phyloP scores from a whole-genome alignment of 192 early-diverging fungal species.

The Linnemannia hyalina region DNA sequence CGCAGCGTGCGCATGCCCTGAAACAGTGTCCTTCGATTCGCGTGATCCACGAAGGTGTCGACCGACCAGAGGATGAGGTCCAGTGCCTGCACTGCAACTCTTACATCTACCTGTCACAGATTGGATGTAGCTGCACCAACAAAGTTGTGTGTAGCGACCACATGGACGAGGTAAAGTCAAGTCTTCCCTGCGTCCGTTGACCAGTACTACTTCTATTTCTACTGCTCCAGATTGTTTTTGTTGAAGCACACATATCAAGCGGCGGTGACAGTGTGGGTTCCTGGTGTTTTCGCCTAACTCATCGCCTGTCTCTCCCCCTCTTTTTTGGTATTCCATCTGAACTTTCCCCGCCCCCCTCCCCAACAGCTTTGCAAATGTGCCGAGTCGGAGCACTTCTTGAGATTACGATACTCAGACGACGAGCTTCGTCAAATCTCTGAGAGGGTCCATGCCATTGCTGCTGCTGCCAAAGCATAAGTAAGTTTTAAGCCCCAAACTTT shows the following conservation, averaged over 20 bases:
- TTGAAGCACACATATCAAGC: neutral
- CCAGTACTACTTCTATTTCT: neutral
- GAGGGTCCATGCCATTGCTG: constrained; percentile 23
- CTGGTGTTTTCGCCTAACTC: constrained; percentile 1
- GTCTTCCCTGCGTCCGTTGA: no score
- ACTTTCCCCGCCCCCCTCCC: neutral
- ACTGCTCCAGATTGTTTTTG: neutral
- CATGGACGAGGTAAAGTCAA: constrained; percentile 44
- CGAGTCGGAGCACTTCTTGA: constrained; percentile 39
- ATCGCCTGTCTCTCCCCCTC: neutral
- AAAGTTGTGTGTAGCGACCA: constrained; percentile 79
- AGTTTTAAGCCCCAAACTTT: neutral
- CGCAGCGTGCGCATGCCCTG: constrained; percentile 59
- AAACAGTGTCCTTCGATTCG: constrained; percentile 49
- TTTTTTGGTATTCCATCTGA: no score
- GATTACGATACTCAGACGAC: constrained; percentile 51
- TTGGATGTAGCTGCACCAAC: constrained; percentile 70
- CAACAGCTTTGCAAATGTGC: constrained; percentile 58
- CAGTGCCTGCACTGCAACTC: constrained; percentile 80
- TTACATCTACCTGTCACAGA: constrained; percentile 78
- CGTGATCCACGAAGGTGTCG: constrained; percentile 59
- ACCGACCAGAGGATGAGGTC: constrained; percentile 66
- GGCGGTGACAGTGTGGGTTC: neutral
- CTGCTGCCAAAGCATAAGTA: constrained; percentile 4
- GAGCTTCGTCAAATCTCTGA: constrained; percentile 44